Percentiles rank a stretch among this genome's conserved stretches.
Conservation (phyloP, 2,329 filamentous ascomycete genomes). For the Chaetomium sp. region DNA sequence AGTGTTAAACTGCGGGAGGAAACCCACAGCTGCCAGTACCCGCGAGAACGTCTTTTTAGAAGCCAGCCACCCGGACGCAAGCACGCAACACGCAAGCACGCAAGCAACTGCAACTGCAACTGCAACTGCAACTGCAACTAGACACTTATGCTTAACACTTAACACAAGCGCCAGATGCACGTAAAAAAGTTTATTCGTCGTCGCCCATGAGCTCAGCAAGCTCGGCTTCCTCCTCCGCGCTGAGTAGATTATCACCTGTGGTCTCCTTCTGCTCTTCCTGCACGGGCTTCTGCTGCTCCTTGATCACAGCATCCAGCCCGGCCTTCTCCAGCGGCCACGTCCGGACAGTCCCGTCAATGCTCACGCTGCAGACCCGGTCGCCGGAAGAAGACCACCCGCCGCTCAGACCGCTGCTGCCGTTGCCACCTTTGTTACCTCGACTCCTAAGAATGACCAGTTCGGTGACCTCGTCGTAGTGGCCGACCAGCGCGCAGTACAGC, state of each 20-base stretch:
- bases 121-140: too few species aligned
- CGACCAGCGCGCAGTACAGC: slow-evolving; percentile 66
- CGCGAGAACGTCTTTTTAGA: neutral
- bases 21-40: neutral
- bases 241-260: slow-evolving; percentile 51
- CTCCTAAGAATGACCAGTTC: slow-evolving; percentile 47
- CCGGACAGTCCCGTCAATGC: slow-evolving; percentile 84
- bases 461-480: slow-evolving; percentile 92
- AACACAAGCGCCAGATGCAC: too few species aligned
- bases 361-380: slow-evolving; percentile 64
- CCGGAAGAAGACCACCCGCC: slow-evolving; percentile 26
- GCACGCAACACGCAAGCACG: too few species aligned
- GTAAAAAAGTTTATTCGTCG: slow-evolving; percentile 33
- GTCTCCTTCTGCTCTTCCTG: slow-evolving; percentile 44
- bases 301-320: slow-evolving; percentile 44
- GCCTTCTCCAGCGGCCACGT: slow-evolving; percentile 69
- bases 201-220: slow-evolving; percentile 85
- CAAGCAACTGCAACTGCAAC: too few species aligned
- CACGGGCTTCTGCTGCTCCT: slow-evolving; percentile 44
- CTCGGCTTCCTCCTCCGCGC: slow-evolving; percentile 84
- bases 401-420: slow-evolving; percentile 25
- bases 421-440: too few species aligned
- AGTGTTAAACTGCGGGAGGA: slow-evolving; percentile 9
- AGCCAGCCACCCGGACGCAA: too few species aligned
- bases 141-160: too few species aligned